Conservation (phyloP, 345 rosid species). For the Dovyalis caffra region DNA sequence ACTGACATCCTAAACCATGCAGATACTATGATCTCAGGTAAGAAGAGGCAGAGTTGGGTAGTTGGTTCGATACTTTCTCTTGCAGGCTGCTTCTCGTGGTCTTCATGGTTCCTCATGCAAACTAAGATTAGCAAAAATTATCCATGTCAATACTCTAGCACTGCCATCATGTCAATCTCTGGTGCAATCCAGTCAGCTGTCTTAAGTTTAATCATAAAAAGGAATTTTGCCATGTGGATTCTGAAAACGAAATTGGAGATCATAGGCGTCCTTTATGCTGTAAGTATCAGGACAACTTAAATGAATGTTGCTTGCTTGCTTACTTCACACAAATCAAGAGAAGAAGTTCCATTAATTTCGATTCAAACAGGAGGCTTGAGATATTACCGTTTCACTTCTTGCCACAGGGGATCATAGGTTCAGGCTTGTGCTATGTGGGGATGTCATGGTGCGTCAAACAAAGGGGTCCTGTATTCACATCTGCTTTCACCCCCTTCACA, state of each 20-base stretch:
- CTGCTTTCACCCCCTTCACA: slow-evolving; percentile 28
- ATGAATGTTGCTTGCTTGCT: not conserved
- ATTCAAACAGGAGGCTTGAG: not conserved
- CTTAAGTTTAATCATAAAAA: slow-evolving; percentile 1
- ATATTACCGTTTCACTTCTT: not conserved
- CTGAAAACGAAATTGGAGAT: slow-evolving; percentile 23
- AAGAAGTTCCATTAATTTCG: not conserved
- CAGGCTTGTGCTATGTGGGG: slow-evolving; percentile 30
- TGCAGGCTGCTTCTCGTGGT: slow-evolving; percentile 21
- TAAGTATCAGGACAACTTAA: not conserved
- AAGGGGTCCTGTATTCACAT: slow-evolving; percentile 33
- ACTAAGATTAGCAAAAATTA: slow-evolving; percentile 17
- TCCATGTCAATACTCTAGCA: slow-evolving; percentile 28
- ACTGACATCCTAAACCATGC: not conserved
- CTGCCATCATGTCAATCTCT: slow-evolving; percentile 19
- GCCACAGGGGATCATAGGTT: slow-evolving; percentile 26
- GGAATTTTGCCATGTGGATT: slow-evolving; percentile 20
- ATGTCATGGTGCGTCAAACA: slow-evolving; percentile 36
- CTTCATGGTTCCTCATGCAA: slow-evolving; percentile 33
- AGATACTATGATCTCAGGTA: not conserved
- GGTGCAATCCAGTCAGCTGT: slow-evolving; percentile 24
- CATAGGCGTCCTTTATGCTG: slow-evolving; percentile 11
- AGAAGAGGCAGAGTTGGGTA: slow-evolving; percentile 16
- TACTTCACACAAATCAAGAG: not conserved
- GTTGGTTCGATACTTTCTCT: slow-evolving; percentile 24